Evolutionary conservation across 2,329 filamentous ascomycete genomes (phyloP), one percentile per base, ranked within the genome.

Genomic region (Esteya vermicola): DNA sequence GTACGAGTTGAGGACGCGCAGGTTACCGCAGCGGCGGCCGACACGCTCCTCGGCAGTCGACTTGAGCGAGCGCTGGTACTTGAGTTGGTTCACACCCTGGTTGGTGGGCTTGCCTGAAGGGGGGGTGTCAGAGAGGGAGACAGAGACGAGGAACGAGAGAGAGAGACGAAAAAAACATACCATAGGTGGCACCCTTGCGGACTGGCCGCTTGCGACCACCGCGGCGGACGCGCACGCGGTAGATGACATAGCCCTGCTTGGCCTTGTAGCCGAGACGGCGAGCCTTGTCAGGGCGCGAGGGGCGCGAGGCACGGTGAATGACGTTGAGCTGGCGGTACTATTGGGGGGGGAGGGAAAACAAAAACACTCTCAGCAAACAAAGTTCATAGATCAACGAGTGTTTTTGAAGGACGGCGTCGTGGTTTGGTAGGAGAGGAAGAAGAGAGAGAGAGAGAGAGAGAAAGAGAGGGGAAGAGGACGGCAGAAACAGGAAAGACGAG

Each of bases 201-300:
- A 78, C 85, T 58, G 89, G 91, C 68, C 78, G 78, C 88, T 98
- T 98, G 78, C 91, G 86, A 61, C 91, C 91, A 81, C 91, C 91
- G 68, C 91, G 86, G 67, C 91, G 84, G 58, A 98, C 91, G 65
- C 91, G 91, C 63, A 93, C 78, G 66, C 91, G 91, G 82, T 98
- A 98, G 82, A 98, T 86, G 65, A 98, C 91, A 77, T 96, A 98
- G 69, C 91, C 91, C 76, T 98, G 91, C 85, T 98, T 98, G 76
- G 93, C 91, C 85, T 98, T 98, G 85, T 98, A 98, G 60, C 91
- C 91, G 57, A 98, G 85, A 69, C 93, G 91, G 72, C 91, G 91
- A 64, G 93, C 91, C 85, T 98, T 98, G 76, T 98, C 93, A 62
- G 91, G 91, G 67, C 91, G 91, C 60, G 88, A 94, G 57, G 91